phyloP scores from a whole-genome alignment of 1,284 basidiomycete genomes.

The Porogramme epimiltina region DNA sequence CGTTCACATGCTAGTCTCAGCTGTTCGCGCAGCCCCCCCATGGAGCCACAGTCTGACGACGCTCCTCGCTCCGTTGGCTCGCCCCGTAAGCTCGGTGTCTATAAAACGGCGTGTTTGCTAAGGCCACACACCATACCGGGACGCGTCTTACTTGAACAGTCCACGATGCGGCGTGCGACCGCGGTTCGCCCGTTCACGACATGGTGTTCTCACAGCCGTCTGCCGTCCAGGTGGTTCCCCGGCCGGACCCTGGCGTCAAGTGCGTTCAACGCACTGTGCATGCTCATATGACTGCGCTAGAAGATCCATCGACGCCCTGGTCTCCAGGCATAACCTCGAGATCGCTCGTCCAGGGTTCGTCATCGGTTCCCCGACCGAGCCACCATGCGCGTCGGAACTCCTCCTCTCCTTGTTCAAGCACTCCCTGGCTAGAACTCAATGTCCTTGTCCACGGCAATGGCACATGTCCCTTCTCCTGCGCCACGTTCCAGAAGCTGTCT shows the following conservation, averaged over 20 bases:
- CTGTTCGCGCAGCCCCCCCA: neutral
- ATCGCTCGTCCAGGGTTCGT: neutral
- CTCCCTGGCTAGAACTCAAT: neutral
- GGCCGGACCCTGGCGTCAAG: constrained; percentile 20
- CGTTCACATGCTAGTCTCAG: constrained; percentile 5
- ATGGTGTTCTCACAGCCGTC: constrained; percentile 16
- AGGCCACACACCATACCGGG: too few relatives aligned
- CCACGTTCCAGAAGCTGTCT: constrained; percentile 18
- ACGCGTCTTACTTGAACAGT: too few relatives aligned
- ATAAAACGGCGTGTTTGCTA: too few relatives aligned
- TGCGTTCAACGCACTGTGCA: neutral
- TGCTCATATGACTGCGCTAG: constrained; percentile 2
- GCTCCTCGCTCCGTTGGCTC: too few relatives aligned
- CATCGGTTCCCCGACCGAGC: neutral
- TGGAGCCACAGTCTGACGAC: too few relatives aligned
- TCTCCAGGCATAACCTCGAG: neutral
- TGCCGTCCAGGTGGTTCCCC: constrained; percentile 3
- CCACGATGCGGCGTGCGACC: too few relatives aligned
- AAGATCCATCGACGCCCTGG: neutral
- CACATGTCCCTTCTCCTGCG: constrained; percentile 14
- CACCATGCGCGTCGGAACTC: neutral
- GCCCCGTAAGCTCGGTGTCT: too few relatives aligned
- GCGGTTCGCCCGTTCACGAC: too few relatives aligned
- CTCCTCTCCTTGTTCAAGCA: neutral
- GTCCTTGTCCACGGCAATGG: neutral